Conservation (phyloP, 176 grass and related monocot species). For the Carex pumila region DNA sequence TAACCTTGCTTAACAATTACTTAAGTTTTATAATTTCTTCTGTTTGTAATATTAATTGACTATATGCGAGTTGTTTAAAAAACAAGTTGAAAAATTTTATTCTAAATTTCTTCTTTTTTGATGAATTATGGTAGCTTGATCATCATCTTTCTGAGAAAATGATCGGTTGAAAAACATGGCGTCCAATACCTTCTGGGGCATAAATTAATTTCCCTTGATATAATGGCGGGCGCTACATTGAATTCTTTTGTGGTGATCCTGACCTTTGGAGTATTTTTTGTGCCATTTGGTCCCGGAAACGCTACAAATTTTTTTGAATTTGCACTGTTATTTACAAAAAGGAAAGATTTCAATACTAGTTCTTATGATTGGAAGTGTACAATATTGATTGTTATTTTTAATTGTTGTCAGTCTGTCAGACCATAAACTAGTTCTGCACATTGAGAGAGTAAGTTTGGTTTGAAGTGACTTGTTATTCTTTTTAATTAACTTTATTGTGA, state of each 20-base stretch:
- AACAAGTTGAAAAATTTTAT: background rate
- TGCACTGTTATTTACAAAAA: background rate
- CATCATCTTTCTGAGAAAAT: background rate
- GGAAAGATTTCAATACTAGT: background rate
- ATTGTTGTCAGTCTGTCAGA: background rate
- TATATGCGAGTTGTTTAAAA: background rate
- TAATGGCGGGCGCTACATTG: slow-evolving; percentile 34
- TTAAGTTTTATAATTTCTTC: background rate
- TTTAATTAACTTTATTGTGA: background rate
- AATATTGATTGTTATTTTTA: background rate
- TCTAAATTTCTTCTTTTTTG: background rate
- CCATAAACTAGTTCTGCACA: too few species aligned
- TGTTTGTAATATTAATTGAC: background rate
- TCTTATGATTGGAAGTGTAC: background rate
- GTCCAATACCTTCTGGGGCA: slow-evolving; percentile 35
- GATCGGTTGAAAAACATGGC: background rate
- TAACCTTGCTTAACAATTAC: too few species aligned
- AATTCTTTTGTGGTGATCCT: slow-evolving; percentile 18
- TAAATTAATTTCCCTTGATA: slow-evolving; percentile 28
- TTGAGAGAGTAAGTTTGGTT: too few species aligned
- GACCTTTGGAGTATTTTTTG: slow-evolving; percentile 9
- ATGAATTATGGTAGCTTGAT: background rate
- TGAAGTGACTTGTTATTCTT: background rate
- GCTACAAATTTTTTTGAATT: slow-evolving; percentile 11
- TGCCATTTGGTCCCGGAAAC: slow-evolving; percentile 26